Evolutionary conservation across 306 rosid genomes (phyloP), one percentile per base, ranked within the genome.

Genomic region (Pyrus pyrifolia): DNA sequence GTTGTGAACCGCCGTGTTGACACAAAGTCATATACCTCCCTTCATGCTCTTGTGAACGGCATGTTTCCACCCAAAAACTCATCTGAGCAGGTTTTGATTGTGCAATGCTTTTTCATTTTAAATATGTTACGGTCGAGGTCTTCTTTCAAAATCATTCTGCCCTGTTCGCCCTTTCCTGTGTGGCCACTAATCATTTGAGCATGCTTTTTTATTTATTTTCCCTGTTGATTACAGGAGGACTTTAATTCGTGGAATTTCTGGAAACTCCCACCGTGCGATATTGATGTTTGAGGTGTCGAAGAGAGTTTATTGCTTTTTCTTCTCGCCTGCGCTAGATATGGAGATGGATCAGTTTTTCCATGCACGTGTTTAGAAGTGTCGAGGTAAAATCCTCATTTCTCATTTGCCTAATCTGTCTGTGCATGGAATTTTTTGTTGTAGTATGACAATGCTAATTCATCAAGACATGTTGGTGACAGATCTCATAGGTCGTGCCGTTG

Each of bases 161-260:
- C 3, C 62, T 4, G 11, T 11, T 11, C 14, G 10, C 62, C 4
- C 62, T n/a, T 57, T 57, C 10, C 5, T 57, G 2, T 57, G 27
- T 1, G 11, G 62, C 22, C 62, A 57, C 62, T 57, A 57, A 57
- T 23, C 62, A 57, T 3, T 6, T 57, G 27, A 57, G 14, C 62
- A 57, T 57, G 62, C 62, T n/a, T 57, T 57, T 57, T 11, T n/a
- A 13, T 57, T 15, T 64, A 35, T 17, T 31, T 7, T 18, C 23
- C 15, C 22, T 42, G 42, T 71, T 78, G 71, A 29, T 78, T 81
- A 49, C 91, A 92, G 99, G 98, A 96, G 90, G 98, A 96, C 82
- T 92, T 68, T 70, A 96, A 96, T 83, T 78, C 96, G n/a, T 96
- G 99, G 99, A 96, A 96, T 85, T 96, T 31, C 88, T 96, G 99